Evolutionary conservation across 2,329 filamentous ascomycete genomes (phyloP).

Genomic region (Aspergillus sp.): DNA sequence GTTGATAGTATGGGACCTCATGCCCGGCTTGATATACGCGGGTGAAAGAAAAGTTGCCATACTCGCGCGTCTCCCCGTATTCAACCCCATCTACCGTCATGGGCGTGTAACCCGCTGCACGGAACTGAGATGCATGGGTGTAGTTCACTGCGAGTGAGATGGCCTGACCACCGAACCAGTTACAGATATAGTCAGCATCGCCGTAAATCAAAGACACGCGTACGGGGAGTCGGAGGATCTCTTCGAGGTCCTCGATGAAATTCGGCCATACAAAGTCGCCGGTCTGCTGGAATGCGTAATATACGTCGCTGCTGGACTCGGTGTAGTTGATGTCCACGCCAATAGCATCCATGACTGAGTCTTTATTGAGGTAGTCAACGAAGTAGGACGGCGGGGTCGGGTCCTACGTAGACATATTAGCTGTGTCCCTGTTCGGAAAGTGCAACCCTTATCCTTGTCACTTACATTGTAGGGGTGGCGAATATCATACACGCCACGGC

Average conservation of each 20-base stretch:
- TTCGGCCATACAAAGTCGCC: slow-evolving; percentile 66
- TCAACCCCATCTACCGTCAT: slow-evolving; percentile 66
- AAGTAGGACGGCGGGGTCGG: slow-evolving; percentile 66
- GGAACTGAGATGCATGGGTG: slow-evolving; percentile 58
- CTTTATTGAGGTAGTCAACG: slow-evolving; percentile 65
- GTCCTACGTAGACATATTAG: slow-evolving; percentile 45
- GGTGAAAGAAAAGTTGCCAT: slow-evolving; percentile 70
- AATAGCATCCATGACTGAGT: slow-evolving; percentile 58
- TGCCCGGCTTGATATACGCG: slow-evolving; percentile 68
- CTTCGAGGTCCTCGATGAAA: slow-evolving; percentile 60
- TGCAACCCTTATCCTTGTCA: neutral
- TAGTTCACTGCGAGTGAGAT: slow-evolving; percentile 63
- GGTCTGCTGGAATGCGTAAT: slow-evolving; percentile 54
- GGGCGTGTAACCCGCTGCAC: slow-evolving; percentile 68
- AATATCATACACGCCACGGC: slow-evolving; percentile 63
- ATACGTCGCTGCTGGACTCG: slow-evolving; percentile 43
- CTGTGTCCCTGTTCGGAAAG: neutral
- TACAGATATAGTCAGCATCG: slow-evolving; percentile 59
- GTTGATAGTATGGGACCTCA: slow-evolving; percentile 60
- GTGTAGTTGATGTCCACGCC: slow-evolving; percentile 66
- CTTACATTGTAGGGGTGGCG: slow-evolving; percentile 50
- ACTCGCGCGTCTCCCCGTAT: slow-evolving; percentile 74
- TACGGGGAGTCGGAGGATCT: slow-evolving; percentile 62
- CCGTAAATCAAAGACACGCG: slow-evolving; percentile 73
- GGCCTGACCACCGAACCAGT: slow-evolving; percentile 71